These are phyloP conservation scores for Lactarius evosmus DNA, from an alignment of 768 basidiomycete genomes.

Conservation along the genomic window DNA sequence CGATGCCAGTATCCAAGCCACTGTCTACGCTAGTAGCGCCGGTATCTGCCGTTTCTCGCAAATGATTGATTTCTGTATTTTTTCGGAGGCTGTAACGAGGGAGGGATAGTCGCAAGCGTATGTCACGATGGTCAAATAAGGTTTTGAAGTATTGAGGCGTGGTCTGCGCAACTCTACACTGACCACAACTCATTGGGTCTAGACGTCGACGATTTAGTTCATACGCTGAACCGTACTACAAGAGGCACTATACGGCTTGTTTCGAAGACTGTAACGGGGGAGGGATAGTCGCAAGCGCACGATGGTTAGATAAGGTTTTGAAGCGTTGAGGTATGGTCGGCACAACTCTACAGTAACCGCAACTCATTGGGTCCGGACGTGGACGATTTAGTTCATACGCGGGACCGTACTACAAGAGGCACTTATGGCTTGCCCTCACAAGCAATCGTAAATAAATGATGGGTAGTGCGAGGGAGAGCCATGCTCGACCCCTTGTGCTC, in stretches of 20 bases:
- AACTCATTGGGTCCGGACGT: neutral
- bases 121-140: neutral
- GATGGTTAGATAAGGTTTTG: neutral
- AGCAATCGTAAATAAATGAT: neutral
- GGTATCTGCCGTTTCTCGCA: neutral
- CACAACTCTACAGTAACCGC: neutral
- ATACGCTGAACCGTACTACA: neutral
- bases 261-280: neutral
- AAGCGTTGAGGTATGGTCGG: too few species aligned
- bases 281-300: neutral
- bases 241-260: neutral
- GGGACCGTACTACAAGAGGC: neutral
- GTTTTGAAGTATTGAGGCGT: neutral
- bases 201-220: neutral
- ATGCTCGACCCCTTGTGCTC: neutral
- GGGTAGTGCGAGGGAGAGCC: neutral
- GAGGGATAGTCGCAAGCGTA: neutral
- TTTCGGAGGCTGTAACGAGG: neutral
- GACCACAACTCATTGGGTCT: neutral
- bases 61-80: neutral
- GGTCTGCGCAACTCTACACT: too few species aligned
- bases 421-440: neutral
- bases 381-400: neutral
- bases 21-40: neutral
- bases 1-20: too few species aligned